phyloP scores from a whole-genome alignment of 2,329 filamentous ascomycete species.

The Cladophialophora psammophila region DNA sequence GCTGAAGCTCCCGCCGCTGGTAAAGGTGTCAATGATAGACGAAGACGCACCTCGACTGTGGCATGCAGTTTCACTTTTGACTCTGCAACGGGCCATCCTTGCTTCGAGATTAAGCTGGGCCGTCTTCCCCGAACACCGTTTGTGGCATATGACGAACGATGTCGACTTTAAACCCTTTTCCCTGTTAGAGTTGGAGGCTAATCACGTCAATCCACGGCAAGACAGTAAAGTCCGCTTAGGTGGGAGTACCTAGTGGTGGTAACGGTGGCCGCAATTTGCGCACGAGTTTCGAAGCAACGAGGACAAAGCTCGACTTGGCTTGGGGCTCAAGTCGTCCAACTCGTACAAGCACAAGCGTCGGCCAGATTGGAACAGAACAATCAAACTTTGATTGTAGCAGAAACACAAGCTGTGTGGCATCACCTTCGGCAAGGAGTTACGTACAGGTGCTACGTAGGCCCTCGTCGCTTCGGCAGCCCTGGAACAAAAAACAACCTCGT shows the following conservation, averaged over 20 bases:
- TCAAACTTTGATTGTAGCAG: conserved; percentile 3
- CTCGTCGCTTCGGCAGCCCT: neutral
- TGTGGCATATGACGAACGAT: conserved; percentile 4
- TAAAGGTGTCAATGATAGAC: neutral
- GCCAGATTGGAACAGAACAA: neutral
- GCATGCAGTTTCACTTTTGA: neutral
- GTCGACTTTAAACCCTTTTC: neutral
- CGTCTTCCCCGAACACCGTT: neutral
- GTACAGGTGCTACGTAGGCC: neutral
- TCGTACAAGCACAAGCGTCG: neutral
- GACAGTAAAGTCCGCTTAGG: neutral
- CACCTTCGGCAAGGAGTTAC: neutral
- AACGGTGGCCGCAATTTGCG: conserved; percentile 5
- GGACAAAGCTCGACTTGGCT: neutral
- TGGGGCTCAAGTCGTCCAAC: too few relatives aligned
- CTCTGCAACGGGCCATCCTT: neutral
- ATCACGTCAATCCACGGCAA: conserved; percentile 6
- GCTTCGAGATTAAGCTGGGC: neutral
- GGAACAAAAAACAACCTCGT: conserved; percentile 1
- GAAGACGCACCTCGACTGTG: neutral
- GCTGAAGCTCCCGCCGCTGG: neutral
- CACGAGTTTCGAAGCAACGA: neutral
- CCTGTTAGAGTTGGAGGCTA: conserved; percentile 1
- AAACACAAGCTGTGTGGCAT: neutral
- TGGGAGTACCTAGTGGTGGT: neutral